These are phyloP conservation scores for Neurospora intermedia DNA, from an alignment of 495 filamentous ascomycete genomes.

Conservation along the genomic window DNA sequence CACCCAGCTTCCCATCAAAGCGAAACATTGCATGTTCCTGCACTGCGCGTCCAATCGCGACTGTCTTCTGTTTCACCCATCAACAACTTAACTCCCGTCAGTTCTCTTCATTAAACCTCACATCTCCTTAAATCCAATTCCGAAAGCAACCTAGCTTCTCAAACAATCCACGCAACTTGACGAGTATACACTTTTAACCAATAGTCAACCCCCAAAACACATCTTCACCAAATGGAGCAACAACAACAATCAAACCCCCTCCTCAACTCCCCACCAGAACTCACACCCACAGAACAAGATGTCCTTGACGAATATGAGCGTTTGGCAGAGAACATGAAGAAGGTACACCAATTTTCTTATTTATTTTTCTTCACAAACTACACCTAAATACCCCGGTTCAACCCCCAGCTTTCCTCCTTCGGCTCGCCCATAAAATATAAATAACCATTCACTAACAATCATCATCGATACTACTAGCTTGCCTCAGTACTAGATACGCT, in stretches of 20 bases:
- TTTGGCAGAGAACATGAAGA: conserved; percentile 82
- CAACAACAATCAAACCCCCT: conserved; percentile 9
- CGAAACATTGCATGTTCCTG: background rate
- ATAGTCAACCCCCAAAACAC: background rate
- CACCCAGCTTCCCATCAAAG: background rate
- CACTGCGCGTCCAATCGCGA: background rate
- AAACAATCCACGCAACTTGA: background rate
- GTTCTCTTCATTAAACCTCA: background rate
- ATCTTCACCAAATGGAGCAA: conserved; percentile 20
- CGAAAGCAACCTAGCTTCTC: background rate
- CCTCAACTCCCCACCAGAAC: conserved; percentile 36
- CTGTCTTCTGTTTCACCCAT: background rate
- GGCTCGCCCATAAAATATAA: no score
- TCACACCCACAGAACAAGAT: conserved; percentile 81
- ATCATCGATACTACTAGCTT: conserved; percentile 34
- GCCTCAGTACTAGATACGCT: conserved; percentile 50
- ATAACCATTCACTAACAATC: no score
- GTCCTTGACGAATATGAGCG: conserved; percentile 87
- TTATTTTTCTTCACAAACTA: no score
- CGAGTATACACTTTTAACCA: background rate
- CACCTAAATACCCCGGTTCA: conserved; percentile 11
- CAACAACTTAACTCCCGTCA: background rate
- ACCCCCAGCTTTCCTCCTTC: background rate
- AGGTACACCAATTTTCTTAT: conserved; percentile 38
- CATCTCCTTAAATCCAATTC: background rate